Evolutionary conservation across 2,329 filamentous ascomycete species (phyloP).

Genomic region (Nemania bipapillata): DNA sequence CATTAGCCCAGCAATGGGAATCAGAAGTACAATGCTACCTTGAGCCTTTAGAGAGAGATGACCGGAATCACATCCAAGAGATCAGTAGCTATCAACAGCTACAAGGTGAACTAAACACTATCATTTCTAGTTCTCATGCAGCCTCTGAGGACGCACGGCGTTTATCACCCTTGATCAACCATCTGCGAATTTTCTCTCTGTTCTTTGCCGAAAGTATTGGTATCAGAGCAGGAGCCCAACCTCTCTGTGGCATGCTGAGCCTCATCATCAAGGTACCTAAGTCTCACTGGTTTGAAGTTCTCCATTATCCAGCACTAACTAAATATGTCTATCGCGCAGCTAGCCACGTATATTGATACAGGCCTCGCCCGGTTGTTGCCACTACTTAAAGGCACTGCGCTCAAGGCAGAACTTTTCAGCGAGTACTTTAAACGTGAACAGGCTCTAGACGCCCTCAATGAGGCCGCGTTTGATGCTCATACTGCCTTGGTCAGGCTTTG

Average conservation of each 20-base stretch:
- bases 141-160: not conserved
- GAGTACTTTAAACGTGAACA: too few species aligned
- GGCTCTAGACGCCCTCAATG: too few species aligned
- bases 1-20: not conserved
- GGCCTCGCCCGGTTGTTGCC: too few species aligned
- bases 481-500: not conserved
- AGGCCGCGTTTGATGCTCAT: too few species aligned
- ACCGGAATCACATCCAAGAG: not conserved
- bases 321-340: not conserved
- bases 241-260: not conserved
- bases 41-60: not conserved
- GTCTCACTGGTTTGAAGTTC: too few species aligned
- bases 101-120: not conserved
- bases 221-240: not conserved
- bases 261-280: not conserved
- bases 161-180: not conserved
- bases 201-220: not conserved
- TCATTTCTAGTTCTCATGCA: not conserved
- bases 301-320: too few species aligned
- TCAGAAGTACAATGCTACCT: not conserved
- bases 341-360: not conserved
- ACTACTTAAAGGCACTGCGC: too few species aligned
- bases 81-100: not conserved
- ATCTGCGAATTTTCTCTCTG: not conserved
- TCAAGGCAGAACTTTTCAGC: too few species aligned